Base-by-base conservation (phyloP, 2,329 filamentous ascomycete species). In the Thelonectria blattea region DNA sequence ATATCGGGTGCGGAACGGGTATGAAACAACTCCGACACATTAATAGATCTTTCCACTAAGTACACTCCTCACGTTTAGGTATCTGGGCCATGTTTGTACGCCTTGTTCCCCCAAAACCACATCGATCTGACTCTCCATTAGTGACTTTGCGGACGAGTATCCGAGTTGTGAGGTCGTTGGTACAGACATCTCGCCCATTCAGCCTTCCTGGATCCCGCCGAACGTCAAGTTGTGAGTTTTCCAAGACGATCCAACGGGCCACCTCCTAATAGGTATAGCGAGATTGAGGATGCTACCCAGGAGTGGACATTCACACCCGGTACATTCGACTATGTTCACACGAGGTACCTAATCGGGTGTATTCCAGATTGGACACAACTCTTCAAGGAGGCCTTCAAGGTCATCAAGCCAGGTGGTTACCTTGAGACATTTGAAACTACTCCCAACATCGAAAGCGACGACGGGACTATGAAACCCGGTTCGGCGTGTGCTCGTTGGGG, bases 251-350 rank as follows among this genome's bases (percentile, higher is more conserved):
- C 10, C 2, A 14, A 30, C 45, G 45, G 7, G 41, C 39, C 12
- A 20, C 7, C 6, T 10, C n/a, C 22, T 17, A 8, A 37, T 12
- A 8, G 4, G 9, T 9, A 58, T 62, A 70, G 70, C 51, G 65
- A 88, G 60, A 82, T 89, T 47, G 88, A 90, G 68, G 86, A 90
- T 68, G 83, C 84, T 49, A 84, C 85, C 61, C 78, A 70, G 6
- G 61, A 66, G 45, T 66, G 65, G 65, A 66, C 65, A 8, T 66
- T 64, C 22, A 43, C 39, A 0, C 50, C 58, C 0, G 53, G 62
- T 8, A 66, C 61, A 2, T 53, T 60, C 9, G 51, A 89, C 73
- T 86, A 81, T 66, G 81, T 88, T 56, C 86, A 87, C 70, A 81
- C 82, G 5, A 80, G 82, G 18, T 78, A 83, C 64, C 75, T 87